phyloP scores from a whole-genome alignment of 2,329 filamentous ascomycete genomes.

The Cryphonectria carpinicola region DNA sequence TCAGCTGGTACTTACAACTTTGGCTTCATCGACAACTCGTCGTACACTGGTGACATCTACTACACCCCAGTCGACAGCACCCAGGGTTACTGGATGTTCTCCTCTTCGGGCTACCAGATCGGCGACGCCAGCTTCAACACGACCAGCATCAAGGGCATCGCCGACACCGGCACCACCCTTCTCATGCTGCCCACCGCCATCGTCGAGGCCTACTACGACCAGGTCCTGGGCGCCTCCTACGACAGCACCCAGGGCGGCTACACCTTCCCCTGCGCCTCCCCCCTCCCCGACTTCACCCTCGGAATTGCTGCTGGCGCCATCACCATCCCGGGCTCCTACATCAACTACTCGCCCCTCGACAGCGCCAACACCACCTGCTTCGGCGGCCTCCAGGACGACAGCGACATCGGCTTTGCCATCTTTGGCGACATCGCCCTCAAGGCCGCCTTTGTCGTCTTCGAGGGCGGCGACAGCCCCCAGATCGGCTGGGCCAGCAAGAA shows the following conservation, averaged over 20 bases:
- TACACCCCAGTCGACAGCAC: conserved; percentile 59
- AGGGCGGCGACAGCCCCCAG: conserved; percentile 40
- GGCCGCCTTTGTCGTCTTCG: conserved; percentile 40
- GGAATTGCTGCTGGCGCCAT: conserved; percentile 40
- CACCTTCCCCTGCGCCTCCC: conserved; percentile 43
- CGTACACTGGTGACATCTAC: conserved; percentile 62
- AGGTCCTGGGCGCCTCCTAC: conserved; percentile 49
- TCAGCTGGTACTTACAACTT: conserved; percentile 43
- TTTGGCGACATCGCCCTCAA: conserved; percentile 40
- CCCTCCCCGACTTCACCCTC: conserved; percentile 42
- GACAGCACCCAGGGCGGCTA: conserved; percentile 44
- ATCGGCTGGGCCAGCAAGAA: conserved; percentile 46
- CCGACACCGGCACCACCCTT: conserved; percentile 63
- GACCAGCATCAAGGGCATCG: conserved; percentile 48
- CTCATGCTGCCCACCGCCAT: conserved; percentile 53
- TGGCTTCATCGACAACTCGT: conserved; percentile 56
- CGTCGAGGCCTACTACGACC: conserved; percentile 54
- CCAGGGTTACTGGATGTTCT: conserved; percentile 69
- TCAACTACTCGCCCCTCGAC: conserved; percentile 40
- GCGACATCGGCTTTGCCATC: conserved; percentile 36
- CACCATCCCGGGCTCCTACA: conserved; percentile 42
- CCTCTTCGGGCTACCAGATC: conserved; percentile 41
- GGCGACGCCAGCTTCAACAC: conserved; percentile 41
- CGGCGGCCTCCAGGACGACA: conserved; percentile 40
- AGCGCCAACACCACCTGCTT: conserved; percentile 38